phyloP scores from a whole-genome alignment of 1,284 basidiomycete genomes.

The Ustilago loliicola region DNA sequence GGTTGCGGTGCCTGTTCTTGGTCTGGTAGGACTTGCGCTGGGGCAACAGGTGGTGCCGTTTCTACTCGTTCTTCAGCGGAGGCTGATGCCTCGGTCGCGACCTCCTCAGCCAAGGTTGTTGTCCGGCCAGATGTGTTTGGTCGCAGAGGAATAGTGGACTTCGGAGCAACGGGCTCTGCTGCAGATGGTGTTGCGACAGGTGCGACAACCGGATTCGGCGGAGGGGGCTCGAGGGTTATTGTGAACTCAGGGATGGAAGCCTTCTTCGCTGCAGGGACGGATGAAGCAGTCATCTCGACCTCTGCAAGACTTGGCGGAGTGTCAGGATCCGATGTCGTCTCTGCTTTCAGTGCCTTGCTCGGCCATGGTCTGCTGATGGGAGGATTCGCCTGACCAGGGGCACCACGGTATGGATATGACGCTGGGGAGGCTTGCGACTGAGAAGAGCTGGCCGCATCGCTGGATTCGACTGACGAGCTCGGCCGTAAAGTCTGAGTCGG shows the following conservation, averaged over 20 bases:
- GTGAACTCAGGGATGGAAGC: not conserved
- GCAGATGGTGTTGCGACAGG: not conserved
- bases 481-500: constrained; percentile 15
- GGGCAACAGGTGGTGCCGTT: not conserved
- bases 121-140: not conserved
- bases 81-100: no score
- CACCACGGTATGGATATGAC: not conserved
- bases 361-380: constrained; percentile 28
- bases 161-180: not conserved
- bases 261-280: not conserved
- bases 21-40: not conserved
- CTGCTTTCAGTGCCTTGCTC: constrained; percentile 16
- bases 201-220: not conserved
- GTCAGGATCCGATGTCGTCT: not conserved
- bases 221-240: constrained; percentile 14
- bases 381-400: not conserved
- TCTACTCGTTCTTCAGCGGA: not conserved
- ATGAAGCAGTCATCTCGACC: not conserved
- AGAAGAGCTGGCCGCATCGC: not conserved
- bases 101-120: not conserved
- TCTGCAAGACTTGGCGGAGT: not conserved
- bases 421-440: not conserved
- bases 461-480: not conserved
- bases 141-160: not conserved
- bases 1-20: not conserved